Percentiles rank a stretch among this genome's conserved stretches.
Conservation (phyloP, 2,329 filamentous ascomycete genomes). For the Diaporthe destruens region DNA sequence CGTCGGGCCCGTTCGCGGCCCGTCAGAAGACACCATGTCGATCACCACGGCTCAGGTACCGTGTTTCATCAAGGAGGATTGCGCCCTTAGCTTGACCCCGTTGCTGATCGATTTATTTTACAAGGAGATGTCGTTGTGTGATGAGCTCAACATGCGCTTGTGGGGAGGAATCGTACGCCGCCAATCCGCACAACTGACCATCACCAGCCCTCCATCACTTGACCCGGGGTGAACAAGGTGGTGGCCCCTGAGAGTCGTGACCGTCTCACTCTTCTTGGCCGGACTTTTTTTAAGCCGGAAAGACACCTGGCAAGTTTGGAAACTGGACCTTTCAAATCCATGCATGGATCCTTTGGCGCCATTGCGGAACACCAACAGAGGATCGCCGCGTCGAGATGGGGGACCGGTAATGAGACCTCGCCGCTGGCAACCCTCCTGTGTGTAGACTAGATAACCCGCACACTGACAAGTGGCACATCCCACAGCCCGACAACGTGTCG, state of each 20-base stretch:
- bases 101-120: background rate
- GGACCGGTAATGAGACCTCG: background rate
- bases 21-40: constrained; percentile 10
- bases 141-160: background rate
- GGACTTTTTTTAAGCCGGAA: background rate
- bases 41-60: constrained; percentile 11
- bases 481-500: background rate
- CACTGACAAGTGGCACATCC: background rate
- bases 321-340: too few relatives aligned
- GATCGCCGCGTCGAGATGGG: background rate
- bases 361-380: background rate
- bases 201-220: background rate
- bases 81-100: background rate
- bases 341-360: background rate
- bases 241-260: background rate
- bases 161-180: background rate
- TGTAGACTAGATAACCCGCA: background rate
- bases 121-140: background rate
- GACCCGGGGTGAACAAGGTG: background rate
- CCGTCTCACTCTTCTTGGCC: background rate
- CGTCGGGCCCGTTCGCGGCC: background rate
- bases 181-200: background rate
- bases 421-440: background rate
- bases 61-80: constrained; percentile 27
- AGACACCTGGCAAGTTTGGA: background rate